A percentile compares a stretch with the other conserved stretches of the same genome.
phyloP scores from a whole-genome alignment of 23 red algal genomes.

The Porphyridium purpureum region DNA sequence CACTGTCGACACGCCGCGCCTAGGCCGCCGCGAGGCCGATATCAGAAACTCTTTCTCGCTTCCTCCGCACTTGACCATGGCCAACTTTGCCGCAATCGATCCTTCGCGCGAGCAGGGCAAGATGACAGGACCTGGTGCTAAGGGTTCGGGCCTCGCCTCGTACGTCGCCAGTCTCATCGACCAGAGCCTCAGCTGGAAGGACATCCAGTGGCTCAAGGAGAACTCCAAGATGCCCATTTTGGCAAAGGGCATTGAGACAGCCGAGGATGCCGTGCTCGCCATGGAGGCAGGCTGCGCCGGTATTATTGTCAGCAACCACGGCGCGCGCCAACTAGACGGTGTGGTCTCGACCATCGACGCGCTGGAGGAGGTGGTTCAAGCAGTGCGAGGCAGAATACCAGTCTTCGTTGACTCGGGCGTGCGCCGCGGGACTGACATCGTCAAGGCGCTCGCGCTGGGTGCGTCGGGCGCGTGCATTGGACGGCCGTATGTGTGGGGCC shows the following conservation, averaged over 20 bases:
- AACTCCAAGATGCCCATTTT: conserved; percentile 50
- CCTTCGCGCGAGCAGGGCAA: neutral
- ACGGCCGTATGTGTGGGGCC: conserved; percentile 26
- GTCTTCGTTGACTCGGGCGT: conserved; percentile 77
- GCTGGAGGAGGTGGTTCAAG: conserved; percentile 40
- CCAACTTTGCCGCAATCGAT: conserved; percentile 30
- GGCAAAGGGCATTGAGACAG: conserved; percentile 57
- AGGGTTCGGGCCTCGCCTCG: conserved; percentile 27
- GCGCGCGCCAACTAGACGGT: conserved; percentile 73
- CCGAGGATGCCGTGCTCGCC: conserved; percentile 39
- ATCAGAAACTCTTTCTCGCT: conserved; percentile 45
- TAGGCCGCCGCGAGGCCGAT: conserved; percentile 61
- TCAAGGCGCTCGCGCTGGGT: conserved; percentile 78
- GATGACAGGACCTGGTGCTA: neutral
- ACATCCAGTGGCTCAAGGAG: conserved; percentile 29
- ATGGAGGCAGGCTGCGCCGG: conserved; percentile 36
- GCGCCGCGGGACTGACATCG: conserved; percentile 61
- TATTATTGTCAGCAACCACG: conserved; percentile 74
- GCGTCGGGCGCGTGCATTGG: conserved; percentile 31
- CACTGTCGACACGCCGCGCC: conserved; percentile 65
- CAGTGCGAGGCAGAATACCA: conserved; percentile 19
- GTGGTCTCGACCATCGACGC: conserved; percentile 24
- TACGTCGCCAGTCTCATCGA: conserved; percentile 46
- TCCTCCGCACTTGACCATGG: conserved; percentile 51
- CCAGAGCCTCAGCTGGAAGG: conserved; percentile 24